Percentiles rank a stretch among this genome's conserved stretches.
Evolutionary conservation across 2,329 filamentous ascomycete genomes (phyloP).

Genomic region (Alternaria sp.): DNA sequence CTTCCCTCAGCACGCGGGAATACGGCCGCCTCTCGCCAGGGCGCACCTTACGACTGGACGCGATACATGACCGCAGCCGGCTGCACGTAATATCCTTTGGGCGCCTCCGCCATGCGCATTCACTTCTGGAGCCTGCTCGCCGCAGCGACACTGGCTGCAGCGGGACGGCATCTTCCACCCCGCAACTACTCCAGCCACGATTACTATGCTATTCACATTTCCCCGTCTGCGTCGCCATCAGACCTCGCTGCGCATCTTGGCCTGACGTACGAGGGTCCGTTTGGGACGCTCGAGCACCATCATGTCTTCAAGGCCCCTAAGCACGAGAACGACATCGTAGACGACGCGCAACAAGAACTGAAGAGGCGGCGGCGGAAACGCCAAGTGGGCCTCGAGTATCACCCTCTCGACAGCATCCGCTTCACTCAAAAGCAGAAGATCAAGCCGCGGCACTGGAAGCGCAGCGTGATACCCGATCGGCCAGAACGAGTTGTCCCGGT

Average conservation of each 20-base stretch:
- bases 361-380: conserved; percentile 70
- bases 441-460: conserved; percentile 69
- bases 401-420: conserved; percentile 76
- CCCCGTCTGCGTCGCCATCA: conserved; percentile 69
- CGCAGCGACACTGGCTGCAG: conserved; percentile 44
- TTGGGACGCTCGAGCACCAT: conserved; percentile 81
- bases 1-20: background rate
- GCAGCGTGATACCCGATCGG: conserved; percentile 51
- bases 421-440: conserved; percentile 81
- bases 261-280: conserved; percentile 78
- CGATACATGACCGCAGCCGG: conserved; percentile 30
- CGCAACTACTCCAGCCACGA: conserved; percentile 83
- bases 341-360: conserved; percentile 61
- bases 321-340: conserved; percentile 63
- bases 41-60: background rate
- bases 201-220: conserved; percentile 91
- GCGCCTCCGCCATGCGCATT: conserved; percentile 46
- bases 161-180: conserved; percentile 55
- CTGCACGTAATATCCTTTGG: conserved; percentile 21
- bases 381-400: conserved; percentile 53
- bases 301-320: conserved; percentile 81
- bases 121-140: conserved; percentile 56
- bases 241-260: conserved; percentile 77
- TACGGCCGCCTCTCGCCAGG: conserved; percentile 9
- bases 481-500: conserved; percentile 35